These are phyloP conservation scores for Botrytis fabae DNA, from an alignment of 2,329 filamentous ascomycete genomes.

Conservation along the genomic window DNA sequence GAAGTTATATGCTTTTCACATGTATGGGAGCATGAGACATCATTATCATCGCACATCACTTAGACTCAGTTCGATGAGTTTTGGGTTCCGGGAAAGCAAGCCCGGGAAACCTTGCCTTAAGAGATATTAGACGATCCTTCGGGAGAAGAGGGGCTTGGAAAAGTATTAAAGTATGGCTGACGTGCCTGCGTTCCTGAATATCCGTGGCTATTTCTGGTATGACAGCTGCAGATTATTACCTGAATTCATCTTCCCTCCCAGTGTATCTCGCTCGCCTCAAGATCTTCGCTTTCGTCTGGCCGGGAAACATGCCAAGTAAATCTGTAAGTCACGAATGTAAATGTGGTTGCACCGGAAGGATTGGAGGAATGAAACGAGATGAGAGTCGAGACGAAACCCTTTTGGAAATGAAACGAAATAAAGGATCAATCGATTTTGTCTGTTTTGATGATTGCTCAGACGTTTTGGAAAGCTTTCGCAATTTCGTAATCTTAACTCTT, in stretches of 20 bases:
- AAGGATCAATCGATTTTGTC: not conserved
- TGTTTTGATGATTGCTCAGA: not conserved
- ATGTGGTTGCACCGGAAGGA: slow-evolving; percentile 14
- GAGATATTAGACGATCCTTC: slow-evolving; percentile 14
- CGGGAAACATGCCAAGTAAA: not conserved
- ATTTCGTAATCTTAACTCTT: not conserved
- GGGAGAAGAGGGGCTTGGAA: slow-evolving; percentile 2
- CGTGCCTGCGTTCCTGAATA: slow-evolving; percentile 22
- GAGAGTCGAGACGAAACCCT: slow-evolving; percentile 14
- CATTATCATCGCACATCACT: not conserved
- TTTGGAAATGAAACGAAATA: not conserved
- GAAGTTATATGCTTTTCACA: not conserved
- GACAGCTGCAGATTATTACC: slow-evolving; percentile 8
- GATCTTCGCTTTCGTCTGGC: not conserved
- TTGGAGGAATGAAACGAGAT: slow-evolving; percentile 18
- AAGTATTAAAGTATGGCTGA: slow-evolving; percentile 10
- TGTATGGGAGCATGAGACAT: not conserved
- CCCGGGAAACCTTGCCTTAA: not conserved
- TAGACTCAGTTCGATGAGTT: not conserved
- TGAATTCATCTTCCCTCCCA: not conserved
- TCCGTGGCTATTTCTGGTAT: slow-evolving; percentile 19
- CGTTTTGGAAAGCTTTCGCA: not conserved
- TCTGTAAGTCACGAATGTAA: not conserved
- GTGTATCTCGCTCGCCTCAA: not conserved
- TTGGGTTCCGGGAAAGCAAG: not conserved